Evolutionary conservation across 352 stramenopile species (phyloP), one percentile per base, ranked within the genome.

Genomic region (Pythium volutum): DNA sequence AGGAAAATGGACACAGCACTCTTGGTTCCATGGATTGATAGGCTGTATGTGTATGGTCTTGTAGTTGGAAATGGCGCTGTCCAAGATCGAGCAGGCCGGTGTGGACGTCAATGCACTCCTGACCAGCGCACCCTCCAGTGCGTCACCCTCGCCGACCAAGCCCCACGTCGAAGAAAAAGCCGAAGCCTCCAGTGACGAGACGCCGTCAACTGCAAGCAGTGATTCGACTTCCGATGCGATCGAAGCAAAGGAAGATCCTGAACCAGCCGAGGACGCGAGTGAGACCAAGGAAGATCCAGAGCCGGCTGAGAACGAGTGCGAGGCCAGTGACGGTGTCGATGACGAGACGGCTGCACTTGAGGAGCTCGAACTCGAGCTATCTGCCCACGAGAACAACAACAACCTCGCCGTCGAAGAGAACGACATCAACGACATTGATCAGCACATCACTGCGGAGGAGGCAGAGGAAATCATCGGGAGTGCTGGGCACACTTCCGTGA

Each of bases 21-120:
- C n/a, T n/a, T n/a, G n/a, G n/a, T n/a, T n/a, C n/a, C n/a, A n/a
- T n/a, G 20, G 12, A 15, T 48, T 48, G 38, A 16, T 45, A 16
- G 12, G 10, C 38, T 45, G 36, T 1, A 42, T 18, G 36, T 6
- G 7, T 46, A 16, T 22, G 23, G 11, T 54, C 20, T 43, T 56
- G 1, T 56, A 88, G 81, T 29, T 89, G 8, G 78, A 91, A 26
- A 83, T 87, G 68, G 79, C 77, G 26, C 71, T 89, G 49, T 87
- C 79, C 3, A 88, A 88, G 64, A 81, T 88, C 25, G 75, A 88
- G 36, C 75, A 74, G 56, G 72, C 79, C 11, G 81, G 81, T 4
- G 68, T 85, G 12, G 75, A 86, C 50, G 69, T 67, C 12, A 86
- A 70, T n/a, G 73, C 74, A 1, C 59, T 88, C 20, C 45, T 72